A percentile compares a stretch with the other conserved stretches of the same genome.
Evolutionary conservation across 1,284 basidiomycete genomes (phyloP).

Genomic region (Bjerkandera adusta): DNA sequence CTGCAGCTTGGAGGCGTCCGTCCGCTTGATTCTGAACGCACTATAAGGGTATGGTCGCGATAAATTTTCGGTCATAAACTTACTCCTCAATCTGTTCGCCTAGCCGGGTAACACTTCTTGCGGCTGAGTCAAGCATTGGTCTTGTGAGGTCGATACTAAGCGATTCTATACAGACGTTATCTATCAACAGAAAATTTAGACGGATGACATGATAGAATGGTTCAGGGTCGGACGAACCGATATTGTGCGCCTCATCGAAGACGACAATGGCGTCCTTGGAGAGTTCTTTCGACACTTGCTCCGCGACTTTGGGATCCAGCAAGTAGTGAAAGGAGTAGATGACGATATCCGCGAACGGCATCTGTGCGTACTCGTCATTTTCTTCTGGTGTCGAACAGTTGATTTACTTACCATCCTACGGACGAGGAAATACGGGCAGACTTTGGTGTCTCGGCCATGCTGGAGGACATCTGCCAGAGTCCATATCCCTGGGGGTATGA

Average conservation of each 20-base stretch:
- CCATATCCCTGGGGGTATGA: constrained; percentile 89
- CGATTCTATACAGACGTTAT: constrained; percentile 99
- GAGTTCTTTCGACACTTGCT: constrained; percentile 97
- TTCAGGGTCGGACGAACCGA: constrained; percentile 58
- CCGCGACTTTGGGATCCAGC: constrained; percentile 98
- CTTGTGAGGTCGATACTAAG: constrained; percentile 97
- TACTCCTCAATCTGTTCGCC: constrained; percentile 94
- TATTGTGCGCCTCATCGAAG: constrained; percentile 99
- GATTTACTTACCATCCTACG: constrained; percentile 84
- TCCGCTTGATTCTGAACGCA: constrained; percentile 79
- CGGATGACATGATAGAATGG: neutral
- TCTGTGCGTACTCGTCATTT: constrained; percentile 49
- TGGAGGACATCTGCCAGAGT: constrained; percentile 93
- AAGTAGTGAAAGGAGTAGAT: constrained; percentile 99
- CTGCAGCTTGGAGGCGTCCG: constrained; percentile 92
- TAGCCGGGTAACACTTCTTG: constrained; percentile 85
- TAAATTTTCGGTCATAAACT: constrained; percentile 28
- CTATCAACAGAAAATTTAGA: constrained; percentile 35
- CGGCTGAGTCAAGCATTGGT: constrained; percentile 96
- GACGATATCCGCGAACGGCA: constrained; percentile 94
- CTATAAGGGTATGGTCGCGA: too few species aligned
- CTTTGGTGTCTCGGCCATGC: constrained; percentile 82
- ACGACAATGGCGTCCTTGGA: constrained; percentile 98
- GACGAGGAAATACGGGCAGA: constrained; percentile 97
- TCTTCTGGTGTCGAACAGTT: too few species aligned